phyloP scores from a whole-genome alignment of 2,329 filamentous ascomycete genomes.

The Didymellaceae sp. region DNA sequence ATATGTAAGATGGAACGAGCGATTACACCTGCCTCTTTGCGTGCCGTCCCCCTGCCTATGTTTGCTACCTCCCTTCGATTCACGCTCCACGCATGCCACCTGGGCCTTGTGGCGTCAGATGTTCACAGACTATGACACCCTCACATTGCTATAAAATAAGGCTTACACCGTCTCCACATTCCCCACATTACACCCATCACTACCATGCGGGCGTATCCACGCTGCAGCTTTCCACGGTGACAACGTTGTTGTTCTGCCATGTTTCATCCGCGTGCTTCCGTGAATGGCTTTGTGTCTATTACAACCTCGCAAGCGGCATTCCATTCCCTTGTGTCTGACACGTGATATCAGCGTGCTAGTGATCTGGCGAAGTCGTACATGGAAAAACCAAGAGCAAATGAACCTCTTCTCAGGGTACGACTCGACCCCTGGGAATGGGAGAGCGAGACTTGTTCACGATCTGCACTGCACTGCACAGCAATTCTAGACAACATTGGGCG shows the following conservation, averaged over 20 bases:
- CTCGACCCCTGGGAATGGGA: not conserved
- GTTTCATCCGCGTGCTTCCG: constrained; percentile 18
- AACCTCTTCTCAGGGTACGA: not conserved
- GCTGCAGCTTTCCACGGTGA: not conserved
- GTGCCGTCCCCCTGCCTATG: not conserved
- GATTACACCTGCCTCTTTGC: constrained; percentile 9
- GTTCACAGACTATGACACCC: constrained; percentile 14
- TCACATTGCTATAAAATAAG: constrained; percentile 1
- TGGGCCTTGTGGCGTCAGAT: constrained; percentile 10
- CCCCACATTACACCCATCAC: constrained; percentile 4
- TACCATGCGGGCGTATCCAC: not conserved
- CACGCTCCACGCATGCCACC: not conserved
- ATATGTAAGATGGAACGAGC: not conserved
- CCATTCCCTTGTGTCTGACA: not conserved
- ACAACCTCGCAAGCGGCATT: constrained; percentile 2
- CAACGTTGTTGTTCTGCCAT: constrained; percentile 10
- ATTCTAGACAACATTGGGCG: not conserved
- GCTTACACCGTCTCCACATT: constrained; percentile 8
- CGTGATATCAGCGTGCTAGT: not conserved
- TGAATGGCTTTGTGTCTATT: constrained; percentile 3
- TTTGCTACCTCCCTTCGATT: not conserved
- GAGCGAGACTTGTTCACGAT: not conserved
- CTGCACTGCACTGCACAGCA: not conserved
- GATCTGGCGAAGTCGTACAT: too few relatives aligned
- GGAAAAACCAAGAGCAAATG: too few relatives aligned